Evolutionary conservation across 2,329 filamentous ascomycete genomes (phyloP), one percentile per base, ranked within the genome.

Genomic region (Cladosporium cucumerinum): DNA sequence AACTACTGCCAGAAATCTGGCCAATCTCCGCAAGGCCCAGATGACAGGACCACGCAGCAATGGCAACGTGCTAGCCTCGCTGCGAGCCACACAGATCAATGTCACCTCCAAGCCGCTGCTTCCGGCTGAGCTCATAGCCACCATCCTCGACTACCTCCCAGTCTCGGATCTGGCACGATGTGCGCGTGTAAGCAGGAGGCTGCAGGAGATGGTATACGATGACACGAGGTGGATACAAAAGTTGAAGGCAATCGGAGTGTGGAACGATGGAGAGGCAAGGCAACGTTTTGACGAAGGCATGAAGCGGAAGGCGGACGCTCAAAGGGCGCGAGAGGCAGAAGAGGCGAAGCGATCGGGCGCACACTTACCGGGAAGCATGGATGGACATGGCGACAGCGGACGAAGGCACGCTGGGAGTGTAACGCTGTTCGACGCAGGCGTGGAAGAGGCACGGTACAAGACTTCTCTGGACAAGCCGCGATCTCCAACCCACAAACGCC

Each of bases 201-300:
- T 98, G 84, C 89, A 90, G 75, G 95, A 99, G 79, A 99, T 99
- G 93, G 93, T 97, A 3, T 99, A 98, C 78, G 95, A 99, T 77
- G 95, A 99, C 77, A 92, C 93, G 58, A 86, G 94, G 80, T 99
- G 95, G 95, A 90, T 98, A 46, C 87, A 91, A 68, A 86, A 91
- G 68, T 79, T 99, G 63, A 90, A 90, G 75, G 88, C 85, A 65
- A 97, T 99, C 88, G 91, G 89, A 1, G 90, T 91, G 70, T 99
- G 95, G 95, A 89, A 96, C 73, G 95, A 99, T 75, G 78, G 82
- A 3, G 94, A 97, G 75, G 95, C 95, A 5, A 85, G 93, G 66
- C 87, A 86, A 70, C 82, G 91, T 61, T 91, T 92, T 61, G 94
- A 97, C 67, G 89, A 94, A 26, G 84, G 85, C 8, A 84, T 81